Percentiles rank a stretch among this genome's conserved stretches.
These are phyloP conservation scores for Talaromyces sp. DNA, from an alignment of 2,329 filamentous ascomycete species.

Conservation along the genomic window DNA sequence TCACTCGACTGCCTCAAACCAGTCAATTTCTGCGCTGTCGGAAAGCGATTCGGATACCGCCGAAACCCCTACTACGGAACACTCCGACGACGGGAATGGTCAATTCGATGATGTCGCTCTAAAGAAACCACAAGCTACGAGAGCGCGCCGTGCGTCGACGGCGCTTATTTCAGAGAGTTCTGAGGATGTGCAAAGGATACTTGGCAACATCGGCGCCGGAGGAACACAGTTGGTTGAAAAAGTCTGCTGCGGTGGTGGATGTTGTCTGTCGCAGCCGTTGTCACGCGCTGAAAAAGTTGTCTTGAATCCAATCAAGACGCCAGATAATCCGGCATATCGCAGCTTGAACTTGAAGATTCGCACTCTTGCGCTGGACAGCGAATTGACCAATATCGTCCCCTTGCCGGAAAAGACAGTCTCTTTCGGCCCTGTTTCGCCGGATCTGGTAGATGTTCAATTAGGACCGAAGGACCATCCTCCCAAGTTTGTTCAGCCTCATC, in stretches of 20 bases:
- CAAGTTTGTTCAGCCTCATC: slow-evolving; percentile 87
- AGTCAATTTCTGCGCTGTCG: slow-evolving; percentile 28
- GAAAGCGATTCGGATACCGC: slow-evolving; percentile 38
- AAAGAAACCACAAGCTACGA: slow-evolving; percentile 19
- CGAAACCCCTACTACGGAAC: slow-evolving; percentile 41
- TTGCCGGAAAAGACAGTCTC: slow-evolving; percentile 73
- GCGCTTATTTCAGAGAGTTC: slow-evolving; percentile 55
- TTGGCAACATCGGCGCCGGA: slow-evolving; percentile 52
- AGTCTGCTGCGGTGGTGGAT: slow-evolving; percentile 63
- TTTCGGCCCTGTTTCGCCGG: slow-evolving; percentile 48
- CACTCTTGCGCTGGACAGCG: slow-evolving; percentile 65
- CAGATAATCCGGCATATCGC: slow-evolving; percentile 80
- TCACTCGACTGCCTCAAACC: slow-evolving; percentile 30
- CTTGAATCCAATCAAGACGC: slow-evolving; percentile 47
- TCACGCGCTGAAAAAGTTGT: slow-evolving; percentile 32
- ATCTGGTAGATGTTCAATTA: slow-evolving; percentile 30
- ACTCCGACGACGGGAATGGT: slow-evolving; percentile 33
- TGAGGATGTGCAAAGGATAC: slow-evolving; percentile 56
- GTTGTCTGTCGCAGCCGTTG: slow-evolving; percentile 58
- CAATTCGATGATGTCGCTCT: slow-evolving; percentile 2
- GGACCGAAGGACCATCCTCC: slow-evolving; percentile 64
- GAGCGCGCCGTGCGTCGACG: slow-evolving; percentile 45
- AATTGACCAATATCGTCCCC: slow-evolving; percentile 66
- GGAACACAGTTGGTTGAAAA: slow-evolving; percentile 56
- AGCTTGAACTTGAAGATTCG: slow-evolving; percentile 74